phyloP scores from a whole-genome alignment of 2,329 filamentous ascomycete species.

The Xylariaceae sp. region DNA sequence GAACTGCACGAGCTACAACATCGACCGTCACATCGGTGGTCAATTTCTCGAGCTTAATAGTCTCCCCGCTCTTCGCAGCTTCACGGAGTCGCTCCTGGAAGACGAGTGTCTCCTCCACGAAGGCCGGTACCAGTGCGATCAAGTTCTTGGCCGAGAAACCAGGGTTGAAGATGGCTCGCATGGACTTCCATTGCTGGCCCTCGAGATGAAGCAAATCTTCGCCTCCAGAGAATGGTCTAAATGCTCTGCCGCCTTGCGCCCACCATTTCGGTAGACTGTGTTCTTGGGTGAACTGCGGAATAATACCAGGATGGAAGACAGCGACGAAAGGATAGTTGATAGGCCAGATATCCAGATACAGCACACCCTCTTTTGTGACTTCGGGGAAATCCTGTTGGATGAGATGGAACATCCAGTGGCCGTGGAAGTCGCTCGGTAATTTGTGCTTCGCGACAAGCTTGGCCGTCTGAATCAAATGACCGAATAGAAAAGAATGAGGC shows the following conservation, averaged over 20 bases:
- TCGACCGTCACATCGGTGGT: slow-evolving; percentile 28
- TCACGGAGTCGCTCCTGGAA: slow-evolving; percentile 24
- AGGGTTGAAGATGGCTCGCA: slow-evolving; percentile 35
- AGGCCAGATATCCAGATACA: slow-evolving; percentile 39
- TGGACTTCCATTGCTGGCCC: slow-evolving; percentile 36
- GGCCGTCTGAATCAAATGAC: slow-evolving; percentile 27
- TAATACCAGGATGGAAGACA: slow-evolving; percentile 36
- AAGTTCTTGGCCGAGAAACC: slow-evolving; percentile 37
- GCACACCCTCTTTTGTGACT: slow-evolving; percentile 23
- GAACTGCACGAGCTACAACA: slow-evolving; percentile 27
- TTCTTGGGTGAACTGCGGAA: slow-evolving; percentile 36
- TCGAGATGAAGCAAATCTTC: slow-evolving; percentile 34
- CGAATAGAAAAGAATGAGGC: slow-evolving; percentile 34
- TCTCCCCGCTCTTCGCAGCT: slow-evolving; percentile 18
- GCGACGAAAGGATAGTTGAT: slow-evolving; percentile 31
- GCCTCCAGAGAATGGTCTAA: slow-evolving; percentile 29
- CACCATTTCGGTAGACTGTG: slow-evolving; percentile 33
- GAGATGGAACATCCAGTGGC: slow-evolving; percentile 21
- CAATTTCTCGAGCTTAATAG: slow-evolving; percentile 27
- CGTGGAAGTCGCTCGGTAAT: slow-evolving; percentile 26
- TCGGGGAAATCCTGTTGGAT: slow-evolving; percentile 29
- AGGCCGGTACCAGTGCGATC: slow-evolving; percentile 31
- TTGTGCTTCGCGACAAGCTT: slow-evolving; percentile 25
- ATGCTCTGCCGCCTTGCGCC: slow-evolving; percentile 21
- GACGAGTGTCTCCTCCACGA: slow-evolving; percentile 29